These are phyloP conservation scores for Rhizoctonia solani DNA, from an alignment of 1,284 basidiomycete species.

Conservation along the genomic window DNA sequence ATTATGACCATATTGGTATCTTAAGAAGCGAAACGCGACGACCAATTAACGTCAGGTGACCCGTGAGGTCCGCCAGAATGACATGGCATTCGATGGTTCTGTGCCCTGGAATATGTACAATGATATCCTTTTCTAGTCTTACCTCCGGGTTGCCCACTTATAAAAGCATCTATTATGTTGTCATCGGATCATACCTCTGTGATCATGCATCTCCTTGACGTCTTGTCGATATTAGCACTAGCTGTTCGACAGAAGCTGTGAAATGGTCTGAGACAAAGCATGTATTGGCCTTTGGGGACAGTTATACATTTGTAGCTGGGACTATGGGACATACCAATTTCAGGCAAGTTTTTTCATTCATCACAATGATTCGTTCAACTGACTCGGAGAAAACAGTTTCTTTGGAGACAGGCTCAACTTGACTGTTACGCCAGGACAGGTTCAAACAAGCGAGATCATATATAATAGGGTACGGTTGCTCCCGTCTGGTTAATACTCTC, in stretches of 20 bases:
- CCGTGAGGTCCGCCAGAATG: too few relatives aligned
- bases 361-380: background rate
- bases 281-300: constrained; percentile 23
- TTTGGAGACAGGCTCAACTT: constrained; percentile 15
- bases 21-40: too few relatives aligned
- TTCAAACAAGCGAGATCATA: constrained; percentile 7
- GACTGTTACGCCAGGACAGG: constrained; percentile 15
- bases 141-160: too few relatives aligned
- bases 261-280: constrained; percentile 25
- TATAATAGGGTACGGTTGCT: background rate
- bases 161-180: too few relatives aligned
- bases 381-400: background rate
- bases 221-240: too few relatives aligned
- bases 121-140: too few relatives aligned
- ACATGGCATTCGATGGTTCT: too few relatives aligned
- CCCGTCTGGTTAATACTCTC: background rate
- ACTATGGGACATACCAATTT: constrained; percentile 15
- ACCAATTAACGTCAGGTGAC: too few relatives aligned
- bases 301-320: constrained; percentile 17
- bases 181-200: too few relatives aligned
- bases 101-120: too few relatives aligned
- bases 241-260: background rate
- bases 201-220: too few relatives aligned
- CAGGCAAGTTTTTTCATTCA: background rate
- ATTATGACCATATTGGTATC: too few relatives aligned